Evolutionary conservation across 78 protist species (phyloP), one percentile per base, ranked within the genome.

Genomic region (Mantamonas sphyraenae): DNA sequence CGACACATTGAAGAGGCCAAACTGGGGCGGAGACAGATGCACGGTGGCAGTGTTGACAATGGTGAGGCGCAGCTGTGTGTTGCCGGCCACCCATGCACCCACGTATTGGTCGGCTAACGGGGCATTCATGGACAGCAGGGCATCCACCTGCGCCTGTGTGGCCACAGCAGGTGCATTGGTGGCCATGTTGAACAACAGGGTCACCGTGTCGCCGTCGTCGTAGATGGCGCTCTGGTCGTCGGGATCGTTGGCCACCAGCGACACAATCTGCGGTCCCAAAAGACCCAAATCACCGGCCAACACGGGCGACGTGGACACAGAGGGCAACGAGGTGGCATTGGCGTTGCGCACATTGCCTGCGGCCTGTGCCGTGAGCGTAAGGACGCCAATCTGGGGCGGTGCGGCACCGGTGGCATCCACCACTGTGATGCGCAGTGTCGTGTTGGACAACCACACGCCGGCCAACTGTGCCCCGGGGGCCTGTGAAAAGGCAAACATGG

Each of bases 171-270:
- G 62, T 10, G 34, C 9, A 8, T 57, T 57, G 5, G 62, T 57
- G 19, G 62, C 24, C 34, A 10, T 10, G 9, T 5, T 12, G 34
- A 57, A 57, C 19, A 57, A 4, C 19, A 57, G 5, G 31, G 4
- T 10, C 42, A 57, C 19, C 34, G 4, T 5, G 34, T 57, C 62
- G 33, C 57, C 57, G 55, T 10, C 14, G 38, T 20, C 9, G 26
- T 24, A 67, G 35, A 10, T 20, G 22, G 58, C 22, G 47, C 50
- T 60, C 12, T 3, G 35, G 47, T 50, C 37, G 19, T 42, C 56
- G 10, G 73, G 73, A 12, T 67, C 73, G 47, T 53, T 16, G 22
- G 73, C 73, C 1, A 50, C 39, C 0, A 43, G 3, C 20, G 56
- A 24, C 28, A n/a, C 33, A 2, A 67, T 26, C n/a, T n/a, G n/a